A percentile compares a stretch with the other conserved stretches of the same genome.
Evolutionary conservation across 176 grass and related monocot species (phyloP).

Genomic region (Juncus inflexus): DNA sequence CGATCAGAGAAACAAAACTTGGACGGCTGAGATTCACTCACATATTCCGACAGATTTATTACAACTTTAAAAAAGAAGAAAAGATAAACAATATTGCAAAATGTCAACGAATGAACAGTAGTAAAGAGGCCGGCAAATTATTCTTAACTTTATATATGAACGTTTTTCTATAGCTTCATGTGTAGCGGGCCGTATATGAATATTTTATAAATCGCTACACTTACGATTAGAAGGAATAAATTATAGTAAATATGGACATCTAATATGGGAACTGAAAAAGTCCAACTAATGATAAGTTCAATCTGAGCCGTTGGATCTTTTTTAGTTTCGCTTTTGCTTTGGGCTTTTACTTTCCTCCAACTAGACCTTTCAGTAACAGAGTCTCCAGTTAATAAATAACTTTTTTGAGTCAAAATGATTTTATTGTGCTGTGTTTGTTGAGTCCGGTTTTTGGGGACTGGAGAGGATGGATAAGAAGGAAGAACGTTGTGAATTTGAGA

Average conservation of each 20-base stretch:
- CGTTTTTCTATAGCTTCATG: not conserved
- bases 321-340: no score
- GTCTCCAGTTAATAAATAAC: no score
- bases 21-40: slow-evolving; percentile 9
- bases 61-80: slow-evolving; percentile 15
- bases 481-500: slow-evolving; percentile 20
- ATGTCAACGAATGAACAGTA: slow-evolving; percentile 25
- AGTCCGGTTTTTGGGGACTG: not conserved
- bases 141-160: not conserved
- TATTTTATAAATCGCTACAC: not conserved
- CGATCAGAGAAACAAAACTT: slow-evolving; percentile 20
- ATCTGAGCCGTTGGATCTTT: no score
- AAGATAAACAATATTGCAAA: not conserved
- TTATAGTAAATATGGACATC: not conserved
- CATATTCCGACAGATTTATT: slow-evolving; percentile 8
- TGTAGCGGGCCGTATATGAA: not conserved
- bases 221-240: not conserved
- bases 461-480: not conserved
- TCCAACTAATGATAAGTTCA: not conserved
- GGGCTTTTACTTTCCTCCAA: no score
- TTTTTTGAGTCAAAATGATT: not conserved
- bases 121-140: not conserved
- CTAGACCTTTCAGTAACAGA: no score
- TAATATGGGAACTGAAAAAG: slow-evolving; percentile 17
- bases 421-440: not conserved